Evolutionary conservation across 2,329 filamentous ascomycete genomes (phyloP).

Genomic region (Polytolypa hystricis): DNA sequence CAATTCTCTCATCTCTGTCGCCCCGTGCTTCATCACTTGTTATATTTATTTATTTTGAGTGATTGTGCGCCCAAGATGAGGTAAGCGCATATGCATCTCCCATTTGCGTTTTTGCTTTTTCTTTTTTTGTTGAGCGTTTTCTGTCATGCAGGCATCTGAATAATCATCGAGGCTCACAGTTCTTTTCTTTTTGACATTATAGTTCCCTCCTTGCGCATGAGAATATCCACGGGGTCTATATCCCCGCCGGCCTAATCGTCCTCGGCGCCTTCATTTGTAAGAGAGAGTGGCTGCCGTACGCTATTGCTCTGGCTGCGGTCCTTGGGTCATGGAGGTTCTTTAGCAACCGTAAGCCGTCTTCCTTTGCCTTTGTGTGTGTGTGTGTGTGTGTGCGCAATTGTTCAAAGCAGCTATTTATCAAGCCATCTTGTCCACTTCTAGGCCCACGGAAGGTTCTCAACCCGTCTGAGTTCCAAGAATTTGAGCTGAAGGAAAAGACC

Average conservation of each 20-base stretch:
- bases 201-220: constrained; percentile 26
- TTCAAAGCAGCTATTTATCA: not conserved
- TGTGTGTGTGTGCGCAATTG: not conserved
- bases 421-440: constrained; percentile 24
- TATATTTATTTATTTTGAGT: too few species aligned
- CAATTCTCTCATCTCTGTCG: too few species aligned
- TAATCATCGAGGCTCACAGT: too few species aligned
- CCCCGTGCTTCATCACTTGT: too few species aligned
- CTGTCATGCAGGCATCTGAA: too few species aligned
- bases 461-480: constrained; percentile 79
- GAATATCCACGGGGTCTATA: constrained; percentile 70
- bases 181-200: not conserved
- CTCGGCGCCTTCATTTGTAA: constrained; percentile 68
- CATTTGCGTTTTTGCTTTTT: not conserved
- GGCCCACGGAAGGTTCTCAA: constrained; percentile 74
- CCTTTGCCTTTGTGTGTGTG: not conserved
- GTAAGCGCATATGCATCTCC: not conserved
- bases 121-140: too few species aligned
- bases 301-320: constrained; percentile 52
- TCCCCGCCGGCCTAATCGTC: constrained; percentile 69
- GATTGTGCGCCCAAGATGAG: too few species aligned
- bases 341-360: constrained; percentile 50
- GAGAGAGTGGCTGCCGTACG: constrained; percentile 63
- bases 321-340: constrained; percentile 63
- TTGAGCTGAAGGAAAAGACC: constrained; percentile 88